phyloP scores from a whole-genome alignment of 345 rosid species.

The Clausena lansium region DNA sequence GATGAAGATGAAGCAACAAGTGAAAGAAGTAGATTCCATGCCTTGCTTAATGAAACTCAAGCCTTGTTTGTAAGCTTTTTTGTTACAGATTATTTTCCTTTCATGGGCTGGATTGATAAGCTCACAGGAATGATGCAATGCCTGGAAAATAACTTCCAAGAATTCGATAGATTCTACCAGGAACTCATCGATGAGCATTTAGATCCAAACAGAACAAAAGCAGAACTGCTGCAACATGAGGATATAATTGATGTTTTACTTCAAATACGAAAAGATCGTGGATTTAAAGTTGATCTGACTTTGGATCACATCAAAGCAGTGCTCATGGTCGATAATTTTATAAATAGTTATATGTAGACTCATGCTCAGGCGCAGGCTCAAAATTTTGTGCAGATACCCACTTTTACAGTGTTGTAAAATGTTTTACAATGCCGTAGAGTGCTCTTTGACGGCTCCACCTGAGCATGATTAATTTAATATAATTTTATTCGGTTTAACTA shows the following conservation, averaged over 20 bases:
- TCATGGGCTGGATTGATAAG: constrained; percentile 28
- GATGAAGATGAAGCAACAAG: constrained; percentile 5
- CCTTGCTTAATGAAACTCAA: constrained; percentile 21
- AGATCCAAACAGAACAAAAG: constrained; percentile 11
- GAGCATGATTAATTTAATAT: no score
- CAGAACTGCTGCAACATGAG: constrained; percentile 9
- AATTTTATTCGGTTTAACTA: no score
- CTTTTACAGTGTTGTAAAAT: no score
- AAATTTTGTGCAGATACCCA: no score
- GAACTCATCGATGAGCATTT: constrained; percentile 40
- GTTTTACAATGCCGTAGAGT: no score
- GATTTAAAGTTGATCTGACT: constrained; percentile 24
- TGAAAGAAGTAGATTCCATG: constrained; percentile 14
- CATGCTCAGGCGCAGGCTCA: no score
- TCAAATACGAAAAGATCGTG: constrained; percentile 27
- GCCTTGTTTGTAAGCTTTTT: constrained; percentile 23
- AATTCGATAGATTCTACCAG: constrained; percentile 42
- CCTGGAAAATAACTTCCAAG: constrained; percentile 32
- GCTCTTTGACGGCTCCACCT: no score
- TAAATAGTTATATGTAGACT: background rate
- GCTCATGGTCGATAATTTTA: constrained; percentile 37
- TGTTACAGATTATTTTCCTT: constrained; percentile 30
- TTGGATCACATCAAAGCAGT: constrained; percentile 53
- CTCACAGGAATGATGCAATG: constrained; percentile 25
- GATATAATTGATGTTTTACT: constrained; percentile 48